phyloP scores from a whole-genome alignment of 1,139 yeast genomes.

The Suhomyces atakaporum region DNA sequence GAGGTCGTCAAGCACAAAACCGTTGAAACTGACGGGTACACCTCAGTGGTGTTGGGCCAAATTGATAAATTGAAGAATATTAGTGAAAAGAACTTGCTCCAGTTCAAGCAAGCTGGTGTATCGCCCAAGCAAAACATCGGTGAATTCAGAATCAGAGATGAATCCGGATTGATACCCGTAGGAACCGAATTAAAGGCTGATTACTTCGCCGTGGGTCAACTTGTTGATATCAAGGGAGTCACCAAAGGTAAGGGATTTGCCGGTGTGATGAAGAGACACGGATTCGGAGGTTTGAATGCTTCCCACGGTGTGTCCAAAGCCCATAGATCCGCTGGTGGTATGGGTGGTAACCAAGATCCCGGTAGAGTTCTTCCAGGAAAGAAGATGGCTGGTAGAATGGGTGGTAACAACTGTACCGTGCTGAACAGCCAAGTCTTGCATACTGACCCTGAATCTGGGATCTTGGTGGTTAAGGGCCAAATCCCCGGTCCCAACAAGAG shows the following conservation, averaged over 20 bases:
- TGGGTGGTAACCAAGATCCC: slow-evolving; percentile 93
- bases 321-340: slow-evolving; percentile 97
- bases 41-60: slow-evolving; percentile 86
- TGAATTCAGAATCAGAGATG: slow-evolving; percentile 77
- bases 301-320: slow-evolving; percentile 95
- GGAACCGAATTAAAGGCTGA: slow-evolving; percentile 84
- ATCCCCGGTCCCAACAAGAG: slow-evolving; percentile 88
- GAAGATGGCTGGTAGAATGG: slow-evolving; percentile 99
- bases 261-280: slow-evolving; percentile 97
- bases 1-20: slow-evolving; percentile 82
- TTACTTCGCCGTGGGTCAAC: slow-evolving; percentile 81
- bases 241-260: slow-evolving; percentile 97
- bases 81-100: slow-evolving; percentile 68
- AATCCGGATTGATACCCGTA: slow-evolving; percentile 65
- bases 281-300: slow-evolving; percentile 88
- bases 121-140: slow-evolving; percentile 76
- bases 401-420: slow-evolving; percentile 70
- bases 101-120: slow-evolving; percentile 75
- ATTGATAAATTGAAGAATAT: slow-evolving; percentile 71
- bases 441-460: slow-evolving; percentile 78
- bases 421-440: slow-evolving; percentile 77
- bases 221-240: slow-evolving; percentile 74
- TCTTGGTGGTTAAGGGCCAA: slow-evolving; percentile 82
- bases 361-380: slow-evolving; percentile 96
- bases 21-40: slow-evolving; percentile 69